Percentiles rank a stretch among this genome's conserved stretches.
Conservation (phyloP, 495 filamentous ascomycete genomes). For the Coniosporium apollinis region DNA sequence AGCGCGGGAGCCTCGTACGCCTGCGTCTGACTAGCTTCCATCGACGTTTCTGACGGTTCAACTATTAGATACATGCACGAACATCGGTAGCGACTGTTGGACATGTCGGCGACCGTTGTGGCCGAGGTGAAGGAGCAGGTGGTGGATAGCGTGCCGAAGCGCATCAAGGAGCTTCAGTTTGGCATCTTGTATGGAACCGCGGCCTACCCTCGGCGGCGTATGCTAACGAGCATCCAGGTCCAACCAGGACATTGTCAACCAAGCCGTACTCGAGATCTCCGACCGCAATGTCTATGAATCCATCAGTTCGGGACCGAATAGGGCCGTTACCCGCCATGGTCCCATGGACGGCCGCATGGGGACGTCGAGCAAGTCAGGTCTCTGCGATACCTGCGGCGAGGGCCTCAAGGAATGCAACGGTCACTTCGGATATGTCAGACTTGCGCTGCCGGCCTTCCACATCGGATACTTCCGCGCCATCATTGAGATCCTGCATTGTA, state of each 20-base stretch:
- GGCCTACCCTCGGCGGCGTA: neutral
- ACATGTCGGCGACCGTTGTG: slow-evolving; percentile 25
- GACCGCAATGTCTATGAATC: slow-evolving; percentile 83
- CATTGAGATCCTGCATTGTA: slow-evolving; percentile 72
- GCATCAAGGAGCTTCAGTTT: slow-evolving; percentile 85
- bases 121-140: slow-evolving; percentile 72
- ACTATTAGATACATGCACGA: neutral
- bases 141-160: slow-evolving; percentile 69
- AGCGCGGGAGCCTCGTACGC: neutral
- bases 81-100: neutral
- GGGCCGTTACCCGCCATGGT: slow-evolving; percentile 58
- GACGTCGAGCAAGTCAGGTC: slow-evolving; percentile 58
- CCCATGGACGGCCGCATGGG: slow-evolving; percentile 78
- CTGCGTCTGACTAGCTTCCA: neutral
- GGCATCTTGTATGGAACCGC: slow-evolving; percentile 54
- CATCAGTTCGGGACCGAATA: slow-evolving; percentile 28
- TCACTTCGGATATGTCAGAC: slow-evolving; percentile 82
- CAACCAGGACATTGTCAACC: slow-evolving; percentile 81
- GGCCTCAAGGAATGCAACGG: slow-evolving; percentile 69
- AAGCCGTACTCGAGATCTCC: slow-evolving; percentile 81
- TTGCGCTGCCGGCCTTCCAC: slow-evolving; percentile 84
- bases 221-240: slow-evolving; percentile 35
- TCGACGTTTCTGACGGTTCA: neutral
- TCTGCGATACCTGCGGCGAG: slow-evolving; percentile 69
- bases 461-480: slow-evolving; percentile 89